Conservation (phyloP, 148 eudicot genomes). For the Vaccinium myrtillus region DNA sequence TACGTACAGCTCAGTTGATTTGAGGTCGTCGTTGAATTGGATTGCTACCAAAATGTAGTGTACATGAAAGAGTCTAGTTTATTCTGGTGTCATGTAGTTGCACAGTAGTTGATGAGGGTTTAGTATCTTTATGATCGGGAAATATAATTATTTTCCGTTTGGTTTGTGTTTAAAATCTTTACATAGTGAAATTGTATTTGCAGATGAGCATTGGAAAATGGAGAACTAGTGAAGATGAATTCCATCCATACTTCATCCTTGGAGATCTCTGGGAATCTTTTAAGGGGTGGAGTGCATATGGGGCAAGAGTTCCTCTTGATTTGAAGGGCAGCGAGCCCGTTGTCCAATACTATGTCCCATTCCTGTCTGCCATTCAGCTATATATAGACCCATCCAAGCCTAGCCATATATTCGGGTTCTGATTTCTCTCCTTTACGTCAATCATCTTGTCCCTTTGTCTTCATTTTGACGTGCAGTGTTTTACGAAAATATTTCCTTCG, state of each 20-base stretch:
- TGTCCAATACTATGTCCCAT: conserved; percentile 92
- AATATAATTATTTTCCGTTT: not conserved
- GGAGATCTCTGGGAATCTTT: conserved; percentile 96
- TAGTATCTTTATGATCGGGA: not conserved
- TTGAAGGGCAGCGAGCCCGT: conserved; percentile 72
- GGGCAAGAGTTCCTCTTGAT: conserved; percentile 89
- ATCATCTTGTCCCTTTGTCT: not conserved
- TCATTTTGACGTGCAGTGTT: not conserved
- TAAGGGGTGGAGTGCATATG: conserved; percentile 94
- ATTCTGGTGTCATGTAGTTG: not conserved
- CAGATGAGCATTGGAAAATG: conserved; percentile 63
- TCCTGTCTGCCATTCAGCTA: conserved; percentile 81
- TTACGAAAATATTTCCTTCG: not conserved
- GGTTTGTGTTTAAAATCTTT: conserved; percentile 1
- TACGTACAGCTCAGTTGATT: not conserved
- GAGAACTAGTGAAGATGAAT: conserved; percentile 48
- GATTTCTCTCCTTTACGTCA: not conserved
- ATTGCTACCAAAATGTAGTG: not conserved
- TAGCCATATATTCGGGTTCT: conserved; percentile 28
- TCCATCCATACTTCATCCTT: conserved; percentile 71
- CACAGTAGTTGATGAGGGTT: not conserved
- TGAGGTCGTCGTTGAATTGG: not conserved
- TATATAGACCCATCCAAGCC: conserved; percentile 65
- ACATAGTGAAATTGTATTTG: conserved; percentile 17
- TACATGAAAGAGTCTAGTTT: not conserved